Conservation (phyloP, 192 early-diverging fungal genomes). For the Umbelopsis sp. region DNA sequence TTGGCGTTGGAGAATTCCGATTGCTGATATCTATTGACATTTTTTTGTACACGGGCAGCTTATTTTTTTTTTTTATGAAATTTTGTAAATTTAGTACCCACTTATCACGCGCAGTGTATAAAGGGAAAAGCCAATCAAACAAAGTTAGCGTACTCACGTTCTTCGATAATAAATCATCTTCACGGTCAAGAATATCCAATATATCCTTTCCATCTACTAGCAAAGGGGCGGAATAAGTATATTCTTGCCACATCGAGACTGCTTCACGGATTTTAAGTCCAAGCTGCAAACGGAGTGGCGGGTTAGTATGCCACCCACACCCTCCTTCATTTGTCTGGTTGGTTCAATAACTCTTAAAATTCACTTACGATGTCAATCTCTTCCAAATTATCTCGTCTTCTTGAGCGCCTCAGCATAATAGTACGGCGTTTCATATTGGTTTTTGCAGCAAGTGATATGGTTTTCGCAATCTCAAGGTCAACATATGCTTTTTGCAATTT, state of each 20-base stretch:
- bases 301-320: neutral
- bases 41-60: constrained; percentile 9
- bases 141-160: neutral
- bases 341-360: neutral
- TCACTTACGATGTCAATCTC: constrained; percentile 27
- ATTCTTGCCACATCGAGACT: constrained; percentile 16
- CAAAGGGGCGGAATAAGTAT: constrained; percentile 16
- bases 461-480: constrained; percentile 33
- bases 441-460: constrained; percentile 35
- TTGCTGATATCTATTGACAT: constrained; percentile 12
- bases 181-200: constrained; percentile 25
- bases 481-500: constrained; percentile 36
- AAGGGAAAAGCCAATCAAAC: too few species aligned
- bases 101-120: too few species aligned
- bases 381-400: constrained; percentile 20
- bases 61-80: neutral
- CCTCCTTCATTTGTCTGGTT: neutral
- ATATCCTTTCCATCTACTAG: constrained; percentile 21
- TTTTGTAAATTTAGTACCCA: too few species aligned
- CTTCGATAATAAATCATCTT: constrained; percentile 17
- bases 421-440: constrained; percentile 35
- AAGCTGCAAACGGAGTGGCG: neutral
- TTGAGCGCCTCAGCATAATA: constrained; percentile 25
- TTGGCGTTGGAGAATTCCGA: constrained; percentile 17
- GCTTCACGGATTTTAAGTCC: constrained; percentile 11